phyloP scores from a whole-genome alignment of 2,329 filamentous ascomycete genomes.

The Dactylella cylindrospora region DNA sequence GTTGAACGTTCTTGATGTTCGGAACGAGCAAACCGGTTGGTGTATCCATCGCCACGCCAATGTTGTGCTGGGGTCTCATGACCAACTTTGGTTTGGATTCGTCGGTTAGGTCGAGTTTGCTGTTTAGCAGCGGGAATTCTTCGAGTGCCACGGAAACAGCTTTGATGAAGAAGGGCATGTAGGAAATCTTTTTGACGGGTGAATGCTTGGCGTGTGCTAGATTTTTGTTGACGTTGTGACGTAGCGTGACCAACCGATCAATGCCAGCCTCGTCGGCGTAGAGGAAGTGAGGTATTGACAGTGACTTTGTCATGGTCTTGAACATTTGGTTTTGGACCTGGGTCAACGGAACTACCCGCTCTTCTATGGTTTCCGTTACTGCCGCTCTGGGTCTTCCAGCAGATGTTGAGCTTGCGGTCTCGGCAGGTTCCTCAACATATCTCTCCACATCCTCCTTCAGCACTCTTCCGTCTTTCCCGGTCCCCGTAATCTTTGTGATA shows the following conservation, averaged over 20 bases:
- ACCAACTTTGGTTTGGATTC: constrained; percentile 70
- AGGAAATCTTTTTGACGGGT: constrained; percentile 69
- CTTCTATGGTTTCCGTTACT: constrained; percentile 58
- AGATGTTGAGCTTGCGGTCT: not conserved
- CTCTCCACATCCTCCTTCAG: constrained; percentile 86
- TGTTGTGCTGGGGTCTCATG: constrained; percentile 83
- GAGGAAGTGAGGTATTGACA: constrained; percentile 90
- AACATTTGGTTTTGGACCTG: constrained; percentile 91
- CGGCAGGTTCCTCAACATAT: constrained; percentile 59
- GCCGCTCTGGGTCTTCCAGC: constrained; percentile 43
- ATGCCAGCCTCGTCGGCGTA: constrained; percentile 90
- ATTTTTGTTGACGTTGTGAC: constrained; percentile 71
- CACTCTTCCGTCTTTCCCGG: constrained; percentile 86
- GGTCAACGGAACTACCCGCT: constrained; percentile 67
- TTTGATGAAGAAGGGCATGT: constrained; percentile 93
- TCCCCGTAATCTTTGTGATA: constrained; percentile 76
- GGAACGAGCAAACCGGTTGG: constrained; percentile 85
- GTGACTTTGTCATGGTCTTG: constrained; percentile 91
- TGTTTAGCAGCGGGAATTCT: constrained; percentile 82
- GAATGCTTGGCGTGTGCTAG: constrained; percentile 52
- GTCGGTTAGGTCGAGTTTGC: constrained; percentile 67
- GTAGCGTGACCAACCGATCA: constrained; percentile 70
- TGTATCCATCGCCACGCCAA: constrained; percentile 94
- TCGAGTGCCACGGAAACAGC: constrained; percentile 82
- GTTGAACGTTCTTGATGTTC: constrained; percentile 80